A percentile compares a stretch with the other conserved stretches of the same genome.
Evolutionary conservation across 2,329 filamentous ascomycete genomes (phyloP).

Genomic region (Colletotrichum zoysiae): DNA sequence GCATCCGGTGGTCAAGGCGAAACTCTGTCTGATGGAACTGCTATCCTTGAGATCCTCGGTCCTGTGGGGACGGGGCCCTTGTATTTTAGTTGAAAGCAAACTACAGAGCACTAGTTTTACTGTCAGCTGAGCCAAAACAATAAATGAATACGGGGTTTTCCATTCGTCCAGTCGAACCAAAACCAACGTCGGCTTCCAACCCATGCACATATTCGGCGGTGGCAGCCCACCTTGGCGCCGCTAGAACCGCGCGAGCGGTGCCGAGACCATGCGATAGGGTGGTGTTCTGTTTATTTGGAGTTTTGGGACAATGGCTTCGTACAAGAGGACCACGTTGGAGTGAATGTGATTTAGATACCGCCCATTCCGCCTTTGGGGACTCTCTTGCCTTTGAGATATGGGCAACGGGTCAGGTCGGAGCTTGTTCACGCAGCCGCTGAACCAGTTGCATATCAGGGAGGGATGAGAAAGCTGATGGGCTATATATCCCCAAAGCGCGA

Average conservation of each 20-base stretch:
- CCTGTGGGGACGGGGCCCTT: background rate
- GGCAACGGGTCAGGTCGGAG: background rate
- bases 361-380: background rate
- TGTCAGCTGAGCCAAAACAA: background rate
- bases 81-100: background rate
- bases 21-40: conserved; percentile 25
- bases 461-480: background rate
- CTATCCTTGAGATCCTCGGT: background rate
- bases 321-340: background rate
- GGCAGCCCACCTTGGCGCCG: background rate
- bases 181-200: conserved; percentile 2
- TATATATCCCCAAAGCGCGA: background rate
- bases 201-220: conserved; percentile 9
- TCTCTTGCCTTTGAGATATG: background rate
- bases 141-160: background rate
- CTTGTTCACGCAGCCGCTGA: background rate
- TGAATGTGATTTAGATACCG: background rate
- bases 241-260: conserved; percentile 15
- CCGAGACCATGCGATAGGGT: background rate
- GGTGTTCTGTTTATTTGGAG: background rate
- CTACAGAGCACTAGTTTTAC: background rate
- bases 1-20: conserved; percentile 12
- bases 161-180: conserved; percentile 28
- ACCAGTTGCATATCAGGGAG: no score
- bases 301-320: background rate